A percentile compares a stretch with the other conserved stretches of the same genome.
Evolutionary conservation across 257 asterid species (phyloP).

Genomic region (Knoxia roxburghii): DNA sequence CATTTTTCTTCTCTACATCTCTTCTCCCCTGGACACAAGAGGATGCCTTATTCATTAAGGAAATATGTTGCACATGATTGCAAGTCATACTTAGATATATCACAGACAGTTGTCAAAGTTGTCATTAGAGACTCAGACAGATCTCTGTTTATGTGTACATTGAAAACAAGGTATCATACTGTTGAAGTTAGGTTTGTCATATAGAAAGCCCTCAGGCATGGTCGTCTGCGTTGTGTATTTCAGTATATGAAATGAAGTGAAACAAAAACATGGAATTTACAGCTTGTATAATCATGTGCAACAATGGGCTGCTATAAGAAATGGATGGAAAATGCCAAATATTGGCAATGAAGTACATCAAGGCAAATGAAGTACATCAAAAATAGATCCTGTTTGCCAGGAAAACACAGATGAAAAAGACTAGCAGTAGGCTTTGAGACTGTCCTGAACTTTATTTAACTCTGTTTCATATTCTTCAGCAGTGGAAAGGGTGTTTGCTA

Average conservation of each 20-base stretch:
- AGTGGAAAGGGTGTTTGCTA: conserved; percentile 67
- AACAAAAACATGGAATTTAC: no score
- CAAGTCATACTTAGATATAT: not conserved
- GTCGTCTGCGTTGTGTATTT: no score
- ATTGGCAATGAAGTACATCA: not conserved
- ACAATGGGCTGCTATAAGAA: no score
- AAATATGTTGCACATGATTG: no score
- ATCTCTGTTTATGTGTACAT: no score
- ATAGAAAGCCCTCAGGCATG: no score
- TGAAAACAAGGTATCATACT: not conserved
- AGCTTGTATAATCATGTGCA: no score
- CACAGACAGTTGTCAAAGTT: not conserved
- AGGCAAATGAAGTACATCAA: not conserved
- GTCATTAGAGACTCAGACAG: not conserved
- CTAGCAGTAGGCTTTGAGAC: conserved; percentile 43
- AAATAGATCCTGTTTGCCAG: not conserved
- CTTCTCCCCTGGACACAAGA: no score
- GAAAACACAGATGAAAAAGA: conserved; percentile 3
- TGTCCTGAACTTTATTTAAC: conserved; percentile 42
- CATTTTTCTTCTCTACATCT: not conserved
- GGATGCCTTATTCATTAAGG: not conserved
- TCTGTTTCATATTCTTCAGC: conserved; percentile 69
- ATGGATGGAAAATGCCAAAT: not conserved
- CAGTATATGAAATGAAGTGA: no score
- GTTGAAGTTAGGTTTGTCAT: no score